Base-by-base conservation (phyloP, 441 rosid genomes). In the Adansonia gregorii region DNA sequence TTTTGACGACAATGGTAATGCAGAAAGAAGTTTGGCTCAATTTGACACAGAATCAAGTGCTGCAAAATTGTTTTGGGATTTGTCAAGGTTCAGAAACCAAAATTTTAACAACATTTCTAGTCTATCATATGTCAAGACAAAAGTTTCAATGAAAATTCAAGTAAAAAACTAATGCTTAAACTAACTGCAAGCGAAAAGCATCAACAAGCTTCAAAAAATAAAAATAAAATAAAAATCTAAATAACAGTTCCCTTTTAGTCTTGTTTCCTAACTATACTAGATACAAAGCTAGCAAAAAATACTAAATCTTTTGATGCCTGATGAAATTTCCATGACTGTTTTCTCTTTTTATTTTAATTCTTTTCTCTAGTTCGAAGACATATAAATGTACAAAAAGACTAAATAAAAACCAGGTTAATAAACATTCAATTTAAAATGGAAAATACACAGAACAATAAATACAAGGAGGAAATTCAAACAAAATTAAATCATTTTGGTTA, bases 1-100 rank as follows among this genome's bases (percentile, higher is more conserved):
- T 48, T 45, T 14, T 35, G 31, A 63, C 2, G 9, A 15, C 0
- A 24, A 63, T 4, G 39, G 60, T 55, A 49, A n/a, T 3, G 43
- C 41, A 27, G n/a, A 55, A 27, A 56, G 22, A 54, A 43, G 35
- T 56, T 39, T 43, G 65, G 64, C 81, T 39, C 75, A 61, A 63
- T 66, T 72, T 64, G 46, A 72, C 45, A 49, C 55, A 54, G 55
- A 19, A 48, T 11, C 66, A 60, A 43, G 65, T 4, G 24, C 77
- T 72, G 39, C 70, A 27, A 70, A 79, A 48, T 69, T 75, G 22
- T 72, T 17, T 41, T 20, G 49, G 56, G 41, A 65, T 6, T 48
- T 49, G 45, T 58, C 65, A 81, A 58, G 59, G 60, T 74, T 74
- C 55, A 70, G 46, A 20, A 67, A 65, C 22, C 46, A 55, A 61